These are phyloP conservation scores for Aristolochia californica DNA, from an alignment of 164 flowering plant genomes.

Conservation along the genomic window DNA sequence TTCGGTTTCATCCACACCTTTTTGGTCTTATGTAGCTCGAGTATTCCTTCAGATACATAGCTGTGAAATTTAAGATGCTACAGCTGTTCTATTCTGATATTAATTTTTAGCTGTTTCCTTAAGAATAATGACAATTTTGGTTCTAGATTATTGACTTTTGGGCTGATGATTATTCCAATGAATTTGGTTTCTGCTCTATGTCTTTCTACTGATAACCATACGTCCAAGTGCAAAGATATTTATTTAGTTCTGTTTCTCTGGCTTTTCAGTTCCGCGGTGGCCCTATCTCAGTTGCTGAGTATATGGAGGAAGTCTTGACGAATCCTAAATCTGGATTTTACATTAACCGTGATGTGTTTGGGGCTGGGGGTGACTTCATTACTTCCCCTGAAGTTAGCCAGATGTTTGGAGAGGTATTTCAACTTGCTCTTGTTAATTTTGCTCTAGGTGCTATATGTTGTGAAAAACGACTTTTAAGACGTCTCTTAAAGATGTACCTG, in stretches of 20 bases:
- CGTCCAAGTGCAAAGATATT: too few relatives aligned
- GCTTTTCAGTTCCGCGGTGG: constrained; percentile 82
- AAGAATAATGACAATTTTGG: background rate
- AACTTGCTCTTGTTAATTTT: background rate
- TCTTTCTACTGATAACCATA: background rate
- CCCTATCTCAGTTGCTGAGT: constrained; percentile 86
- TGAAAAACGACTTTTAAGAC: too few relatives aligned
- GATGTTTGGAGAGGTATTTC: constrained; percentile 94
- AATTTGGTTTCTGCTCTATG: background rate
- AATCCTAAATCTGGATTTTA: constrained; percentile 89
- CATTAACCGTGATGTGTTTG: constrained; percentile 90
- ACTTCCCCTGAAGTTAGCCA: constrained; percentile 99
- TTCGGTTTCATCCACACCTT: too few relatives aligned
- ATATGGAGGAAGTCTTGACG: constrained; percentile 94
- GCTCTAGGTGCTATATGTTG: background rate
- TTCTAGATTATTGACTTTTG: background rate
- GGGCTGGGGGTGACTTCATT: constrained; percentile 84
- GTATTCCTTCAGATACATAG: too few relatives aligned
- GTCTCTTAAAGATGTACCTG: too few relatives aligned
- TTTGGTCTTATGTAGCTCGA: too few relatives aligned
- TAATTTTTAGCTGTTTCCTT: background rate
- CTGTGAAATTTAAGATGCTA: background rate
- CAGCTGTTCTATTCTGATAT: background rate
- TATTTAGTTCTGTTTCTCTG: background rate
- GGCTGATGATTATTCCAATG: background rate